Evolutionary conservation across 176 grass and related monocot genomes (phyloP), one percentile per base, ranked within the genome.

Genomic region (Ensete ventricosum): DNA sequence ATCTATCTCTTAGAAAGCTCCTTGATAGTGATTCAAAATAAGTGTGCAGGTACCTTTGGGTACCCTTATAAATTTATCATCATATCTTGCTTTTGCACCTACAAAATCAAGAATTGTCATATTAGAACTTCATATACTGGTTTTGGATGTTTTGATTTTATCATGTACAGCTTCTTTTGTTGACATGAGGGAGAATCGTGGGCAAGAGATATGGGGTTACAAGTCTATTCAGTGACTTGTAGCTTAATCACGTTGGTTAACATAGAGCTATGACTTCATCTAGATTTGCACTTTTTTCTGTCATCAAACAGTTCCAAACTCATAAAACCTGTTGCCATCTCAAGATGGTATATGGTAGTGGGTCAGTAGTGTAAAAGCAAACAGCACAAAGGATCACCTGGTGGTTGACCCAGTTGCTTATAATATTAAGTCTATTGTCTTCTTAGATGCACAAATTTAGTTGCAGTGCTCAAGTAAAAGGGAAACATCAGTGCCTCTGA

Each of bases 161-260:
- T 29, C 14, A 43, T 13, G 9, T 69, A 14, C 34, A 43, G 10
- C 17, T 27, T 59, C 14, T 58, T 88, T 2, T 49, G 48, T 76
- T 80, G 64, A n/a, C 73, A 93, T 88, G 78, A 94, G 95, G 95
- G 95, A 99, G 69, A 84, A 87, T 71, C 91, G 88, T 53, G 90
- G 90, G 10, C 95, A 94, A 99, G 71, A 91, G 71, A 91, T 94
- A 88, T 99, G 66, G 76, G 89, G 87, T 87, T 99, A 77, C 90
- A 99, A 72, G 95, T 94, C 88, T 76, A 52, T 10, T 64, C n/a
- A 67, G n/a, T 70, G 48, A 51, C 16, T 7, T 67, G 1, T 29
- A 67, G 26, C 12, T 11, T 16, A 43, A 43, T 43, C 34, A 6
- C 34, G 6, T 43, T 6, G 34, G 34, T 43, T 6, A 43, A 43